A percentile compares a stretch with the other conserved stretches of the same genome.
Conservation (phyloP, 306 rosid genomes). For the Vigna reflexopilosa region DNA sequence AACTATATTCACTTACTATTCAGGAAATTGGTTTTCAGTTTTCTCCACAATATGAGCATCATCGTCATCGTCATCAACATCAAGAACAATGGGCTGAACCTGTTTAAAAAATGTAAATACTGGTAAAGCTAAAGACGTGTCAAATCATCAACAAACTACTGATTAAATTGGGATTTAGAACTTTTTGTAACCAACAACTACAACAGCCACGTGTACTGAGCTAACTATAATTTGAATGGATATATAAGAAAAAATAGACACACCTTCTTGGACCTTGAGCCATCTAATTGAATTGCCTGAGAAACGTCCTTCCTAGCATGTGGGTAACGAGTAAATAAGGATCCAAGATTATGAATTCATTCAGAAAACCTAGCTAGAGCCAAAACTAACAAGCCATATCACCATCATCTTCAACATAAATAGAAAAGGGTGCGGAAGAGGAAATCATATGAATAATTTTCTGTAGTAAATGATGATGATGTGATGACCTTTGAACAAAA, state of each 20-base stretch:
- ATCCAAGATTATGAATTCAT: conserved; percentile 22
- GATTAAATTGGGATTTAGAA: conserved; percentile 15
- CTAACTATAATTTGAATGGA: conserved; percentile 21
- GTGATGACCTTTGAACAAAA: conserved; percentile 31
- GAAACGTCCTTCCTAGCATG: conserved; percentile 58
- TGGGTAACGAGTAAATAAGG: conserved; percentile 29
- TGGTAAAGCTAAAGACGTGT: conserved; percentile 18
- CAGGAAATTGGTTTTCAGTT: conserved; percentile 55
- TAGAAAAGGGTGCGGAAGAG: conserved; percentile 24
- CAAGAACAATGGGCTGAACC: conserved; percentile 73
- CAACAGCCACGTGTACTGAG: conserved; percentile 25
- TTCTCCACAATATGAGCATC: conserved; percentile 52
- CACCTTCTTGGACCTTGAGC: conserved; percentile 66
- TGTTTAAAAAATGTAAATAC: conserved; percentile 47
- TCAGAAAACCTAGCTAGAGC: conserved; percentile 36
- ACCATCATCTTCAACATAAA: conserved; percentile 22
- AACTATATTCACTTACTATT: conserved; percentile 57
- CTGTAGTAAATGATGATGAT: conserved; percentile 15
- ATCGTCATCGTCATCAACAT: conserved; percentile 77
- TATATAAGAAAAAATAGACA: conserved; percentile 24
- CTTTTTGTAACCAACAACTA: conserved; percentile 23
- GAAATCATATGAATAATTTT: conserved; percentile 16
- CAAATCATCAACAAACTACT: conserved; percentile 36
- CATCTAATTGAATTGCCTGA: conserved; percentile 47
- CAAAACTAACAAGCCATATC: conserved; percentile 36